Evolutionary conservation across 1,284 basidiomycete species (phyloP).

Genomic region (Marasmius tenuissimus): DNA sequence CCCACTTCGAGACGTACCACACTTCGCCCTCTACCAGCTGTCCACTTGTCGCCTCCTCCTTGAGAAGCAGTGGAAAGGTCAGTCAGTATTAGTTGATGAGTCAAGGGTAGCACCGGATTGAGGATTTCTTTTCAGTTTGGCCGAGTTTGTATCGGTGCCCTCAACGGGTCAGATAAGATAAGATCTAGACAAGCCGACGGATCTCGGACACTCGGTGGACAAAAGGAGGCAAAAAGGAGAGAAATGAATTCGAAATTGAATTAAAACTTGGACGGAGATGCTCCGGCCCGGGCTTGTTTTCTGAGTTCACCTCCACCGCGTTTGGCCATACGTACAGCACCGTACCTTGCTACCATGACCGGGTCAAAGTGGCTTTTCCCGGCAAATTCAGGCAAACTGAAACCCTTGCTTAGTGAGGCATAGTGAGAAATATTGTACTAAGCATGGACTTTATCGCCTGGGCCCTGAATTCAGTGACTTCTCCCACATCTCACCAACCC

Average conservation of each 20-base stretch:
- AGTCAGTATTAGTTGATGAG: slow-evolving; percentile 4
- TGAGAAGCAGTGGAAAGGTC: slow-evolving; percentile 34
- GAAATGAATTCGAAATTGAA: no score
- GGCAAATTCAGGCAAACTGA: no score
- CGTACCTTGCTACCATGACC: no score
- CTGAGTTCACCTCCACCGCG: no score
- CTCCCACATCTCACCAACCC: background rate
- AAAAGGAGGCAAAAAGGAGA: no score
- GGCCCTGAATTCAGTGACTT: background rate
- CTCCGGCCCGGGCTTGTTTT: no score
- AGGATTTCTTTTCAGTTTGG: background rate
- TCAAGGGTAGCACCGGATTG: background rate
- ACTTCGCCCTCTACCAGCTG: slow-evolving; percentile 43
- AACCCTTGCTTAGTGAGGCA: no score
- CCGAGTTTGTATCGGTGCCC: background rate
- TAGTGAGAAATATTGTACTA: background rate
- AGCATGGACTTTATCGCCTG: background rate
- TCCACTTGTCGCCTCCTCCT: slow-evolving; percentile 47
- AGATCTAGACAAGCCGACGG: background rate
- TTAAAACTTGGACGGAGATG: no score
- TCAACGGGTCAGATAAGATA: background rate
- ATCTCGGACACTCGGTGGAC: no score
- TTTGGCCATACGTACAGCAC: no score
- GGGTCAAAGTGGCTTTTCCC: no score
- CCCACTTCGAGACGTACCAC: slow-evolving; percentile 5